Evolutionary conservation across 2,329 filamentous ascomycete genomes (phyloP), one percentile per base, ranked within the genome.

Genomic region (Dryadomyces quercivorus): DNA sequence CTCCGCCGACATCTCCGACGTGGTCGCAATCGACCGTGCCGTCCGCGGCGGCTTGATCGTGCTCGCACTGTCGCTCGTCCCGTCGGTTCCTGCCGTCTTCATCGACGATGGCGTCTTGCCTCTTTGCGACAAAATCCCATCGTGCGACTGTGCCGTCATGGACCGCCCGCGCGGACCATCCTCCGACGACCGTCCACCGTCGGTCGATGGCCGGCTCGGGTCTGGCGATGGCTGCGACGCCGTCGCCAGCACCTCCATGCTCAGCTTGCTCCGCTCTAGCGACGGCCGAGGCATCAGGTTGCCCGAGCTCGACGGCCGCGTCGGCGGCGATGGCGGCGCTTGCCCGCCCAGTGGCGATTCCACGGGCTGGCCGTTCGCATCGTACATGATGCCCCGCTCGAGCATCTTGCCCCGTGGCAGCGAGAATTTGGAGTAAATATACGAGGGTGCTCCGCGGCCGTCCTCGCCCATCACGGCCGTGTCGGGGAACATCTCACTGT

Each of bases 351-450:
- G 64, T 12, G 70, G 66, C 40, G 75, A 65, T 21, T 67, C 72
- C 0, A 20, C 15, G 15, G 73, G 71, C 31, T 75, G 71, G 16
- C 70, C 69, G 56, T 84, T 81, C 12, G 75, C 71, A 55, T 82
- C 77, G 13, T 76, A 66, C 1, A 84, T 84, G 43, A 81, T 76
- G 4, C 47, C 26, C 56, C 89, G 78, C 58, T 94, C 84, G 7
- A 94, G 69, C 38, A 78, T 77, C 65, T 93, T 88, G 15, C 92
- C 92, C 58, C 92, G 81, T 1, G 93, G 92, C 34, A 97, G 74
- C 1, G 80, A 74, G 64, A 90, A 95, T 57, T 87, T 94, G 8
- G 89, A 85, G 66, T 96, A 93, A 16, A 88, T 86, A 65, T 95
- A 95, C 0, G 90, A 88, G 0, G 85, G 77, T 2, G 82, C 38